Percentiles rank a stretch among this genome's conserved stretches.
phyloP scores from a whole-genome alignment of 306 rosid genomes.

The Herpetospermum pedunculosum region DNA sequence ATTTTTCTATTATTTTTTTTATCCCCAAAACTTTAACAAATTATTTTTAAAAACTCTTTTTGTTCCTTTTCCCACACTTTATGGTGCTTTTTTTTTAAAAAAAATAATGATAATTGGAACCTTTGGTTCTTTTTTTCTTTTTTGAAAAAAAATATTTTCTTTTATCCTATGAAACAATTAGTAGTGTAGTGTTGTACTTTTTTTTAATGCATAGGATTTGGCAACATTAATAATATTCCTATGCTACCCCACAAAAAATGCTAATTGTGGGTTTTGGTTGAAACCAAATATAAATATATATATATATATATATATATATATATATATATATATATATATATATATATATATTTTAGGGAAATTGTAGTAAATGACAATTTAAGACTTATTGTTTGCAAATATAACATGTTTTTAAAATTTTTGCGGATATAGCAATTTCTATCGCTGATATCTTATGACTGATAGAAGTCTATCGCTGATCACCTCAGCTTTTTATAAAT shows the following conservation, averaged over 20 bases:
- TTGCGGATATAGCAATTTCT: too few species aligned
- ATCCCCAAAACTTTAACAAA: not conserved
- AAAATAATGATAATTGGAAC: not conserved
- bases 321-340: too few species aligned
- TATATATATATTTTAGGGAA: too few species aligned
- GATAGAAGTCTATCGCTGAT: too few species aligned
- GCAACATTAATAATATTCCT: not conserved
- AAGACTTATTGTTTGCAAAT: too few species aligned
- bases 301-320: too few species aligned
- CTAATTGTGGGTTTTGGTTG: not conserved
- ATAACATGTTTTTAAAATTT: too few species aligned
- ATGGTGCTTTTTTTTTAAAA: not conserved
- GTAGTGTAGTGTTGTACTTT: not conserved
- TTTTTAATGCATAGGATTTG: not conserved
- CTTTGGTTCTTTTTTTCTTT: not conserved
- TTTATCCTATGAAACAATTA: not conserved
- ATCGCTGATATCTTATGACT: too few species aligned
- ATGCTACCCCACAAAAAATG: not conserved
- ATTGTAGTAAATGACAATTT: too few species aligned
- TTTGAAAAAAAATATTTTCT: not conserved
- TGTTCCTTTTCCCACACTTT: not conserved
- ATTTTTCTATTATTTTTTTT: not conserved
- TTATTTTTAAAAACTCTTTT: not conserved
- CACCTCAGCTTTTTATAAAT: too few species aligned
- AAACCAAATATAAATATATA: too few species aligned